These are phyloP conservation scores for Rhododendron simsii DNA, from an alignment of 148 eudicot genomes.

Conservation along the genomic window DNA sequence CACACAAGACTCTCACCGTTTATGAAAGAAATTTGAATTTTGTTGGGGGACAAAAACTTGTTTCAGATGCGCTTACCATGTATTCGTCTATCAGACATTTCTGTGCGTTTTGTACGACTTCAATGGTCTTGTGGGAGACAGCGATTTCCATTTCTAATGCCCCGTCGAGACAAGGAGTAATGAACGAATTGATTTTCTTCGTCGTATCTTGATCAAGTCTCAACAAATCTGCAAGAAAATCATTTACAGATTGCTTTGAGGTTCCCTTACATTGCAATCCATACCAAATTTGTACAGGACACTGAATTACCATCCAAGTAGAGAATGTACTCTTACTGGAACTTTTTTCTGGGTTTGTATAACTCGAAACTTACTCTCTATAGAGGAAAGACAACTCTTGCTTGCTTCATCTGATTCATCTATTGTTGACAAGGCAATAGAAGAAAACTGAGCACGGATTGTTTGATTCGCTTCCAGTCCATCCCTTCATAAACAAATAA, in stretches of 20 bases:
- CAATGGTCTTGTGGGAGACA: slow-evolving; percentile 16
- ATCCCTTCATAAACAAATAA: not conserved
- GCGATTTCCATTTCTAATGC: slow-evolving; percentile 11
- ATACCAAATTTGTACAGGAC: not conserved
- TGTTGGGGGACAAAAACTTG: not conserved
- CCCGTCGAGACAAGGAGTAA: not conserved
- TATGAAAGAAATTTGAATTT: not conserved
- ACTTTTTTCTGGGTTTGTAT: not conserved
- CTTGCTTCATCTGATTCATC: slow-evolving; percentile 12
- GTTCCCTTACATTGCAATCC: not conserved
- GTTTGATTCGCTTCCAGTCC: slow-evolving; percentile 1
- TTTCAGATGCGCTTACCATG: slow-evolving; percentile 15
- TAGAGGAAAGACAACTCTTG: slow-evolving; percentile 12
- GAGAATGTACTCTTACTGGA: not conserved
- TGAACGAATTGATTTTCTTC: slow-evolving; percentile 1
- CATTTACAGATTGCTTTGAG: not conserved
- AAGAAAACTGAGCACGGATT: slow-evolving; percentile 2
- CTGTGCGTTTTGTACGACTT: slow-evolving; percentile 17
- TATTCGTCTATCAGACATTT: slow-evolving; percentile 24
- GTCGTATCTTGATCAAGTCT: slow-evolving; percentile 1
- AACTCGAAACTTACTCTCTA: slow-evolving; percentile 8
- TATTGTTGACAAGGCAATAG: slow-evolving; percentile 14
- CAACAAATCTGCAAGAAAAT: slow-evolving; percentile 11
- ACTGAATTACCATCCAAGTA: not conserved
- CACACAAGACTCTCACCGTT: not conserved